A percentile compares a stretch with the other conserved stretches of the same genome.
phyloP scores from a whole-genome alignment of 106 monocot genomes.

The Dendrobium huoshanense region DNA sequence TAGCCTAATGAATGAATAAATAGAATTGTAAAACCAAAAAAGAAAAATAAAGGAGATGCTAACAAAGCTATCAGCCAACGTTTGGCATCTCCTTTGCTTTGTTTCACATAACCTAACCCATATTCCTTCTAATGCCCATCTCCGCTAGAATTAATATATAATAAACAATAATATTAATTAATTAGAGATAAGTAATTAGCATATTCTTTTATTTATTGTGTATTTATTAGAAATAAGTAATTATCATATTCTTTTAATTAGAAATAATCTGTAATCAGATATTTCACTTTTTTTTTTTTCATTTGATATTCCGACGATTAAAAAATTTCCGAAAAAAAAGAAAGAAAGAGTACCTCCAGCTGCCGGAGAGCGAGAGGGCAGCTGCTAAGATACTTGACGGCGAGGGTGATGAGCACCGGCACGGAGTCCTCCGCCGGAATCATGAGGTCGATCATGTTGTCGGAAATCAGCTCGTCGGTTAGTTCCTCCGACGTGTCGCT shows the following conservation, averaged over 20 bases:
- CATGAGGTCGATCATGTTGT: slow-evolving; percentile 93
- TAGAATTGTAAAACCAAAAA: not conserved
- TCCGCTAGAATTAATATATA: too few relatives aligned
- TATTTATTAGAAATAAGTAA: not conserved
- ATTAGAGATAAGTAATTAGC: not conserved
- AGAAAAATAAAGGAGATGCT: not conserved
- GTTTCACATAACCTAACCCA: slow-evolving; percentile 1
- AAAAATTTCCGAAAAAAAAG: too few relatives aligned
- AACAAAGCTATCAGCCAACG: not conserved
- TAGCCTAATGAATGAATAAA: too few relatives aligned
- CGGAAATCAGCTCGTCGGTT: slow-evolving; percentile 76
- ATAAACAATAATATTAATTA: too few relatives aligned
- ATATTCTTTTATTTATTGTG: too few relatives aligned
- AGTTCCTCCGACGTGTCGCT: slow-evolving; percentile 41
- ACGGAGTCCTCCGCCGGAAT: slow-evolving; percentile 95
- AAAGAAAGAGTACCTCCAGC: slow-evolving; percentile 38
- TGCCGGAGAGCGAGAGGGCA: slow-evolving; percentile 63
- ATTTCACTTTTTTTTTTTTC: too few relatives aligned
- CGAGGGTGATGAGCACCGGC: slow-evolving; percentile 70
- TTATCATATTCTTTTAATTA: not conserved
- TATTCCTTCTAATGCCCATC: not conserved
- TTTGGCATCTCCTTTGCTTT: not conserved
- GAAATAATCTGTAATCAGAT: too few relatives aligned
- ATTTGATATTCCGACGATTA: too few relatives aligned
- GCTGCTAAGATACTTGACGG: slow-evolving; percentile 77